Conservation (phyloP, 208 protist genomes). For the Leishmania braziliensis region DNA sequence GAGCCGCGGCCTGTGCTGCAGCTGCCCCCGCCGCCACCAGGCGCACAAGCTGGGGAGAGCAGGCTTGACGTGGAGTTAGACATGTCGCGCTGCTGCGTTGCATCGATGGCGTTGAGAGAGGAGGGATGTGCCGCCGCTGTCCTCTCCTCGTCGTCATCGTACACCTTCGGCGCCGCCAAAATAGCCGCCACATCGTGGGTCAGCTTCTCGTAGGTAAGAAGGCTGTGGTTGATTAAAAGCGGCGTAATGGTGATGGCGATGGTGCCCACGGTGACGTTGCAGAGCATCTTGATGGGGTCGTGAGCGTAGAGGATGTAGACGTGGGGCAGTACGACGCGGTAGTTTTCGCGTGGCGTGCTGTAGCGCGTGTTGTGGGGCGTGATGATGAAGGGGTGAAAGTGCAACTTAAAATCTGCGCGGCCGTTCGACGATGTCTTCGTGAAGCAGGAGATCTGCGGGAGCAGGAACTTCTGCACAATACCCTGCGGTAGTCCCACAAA, state of each 20-base stretch:
- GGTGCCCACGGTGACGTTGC: conserved; percentile 63
- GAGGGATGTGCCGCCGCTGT: neutral
- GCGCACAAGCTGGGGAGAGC: neutral
- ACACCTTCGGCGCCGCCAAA: conserved; percentile 26
- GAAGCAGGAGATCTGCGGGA: conserved; percentile 70
- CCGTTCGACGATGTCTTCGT: conserved; percentile 68
- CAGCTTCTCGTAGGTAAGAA: conserved; percentile 69
- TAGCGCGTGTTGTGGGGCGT: conserved; percentile 38
- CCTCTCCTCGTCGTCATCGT: conserved; percentile 6
- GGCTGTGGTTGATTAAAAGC: conserved; percentile 76
- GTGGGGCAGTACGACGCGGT: conserved; percentile 67
- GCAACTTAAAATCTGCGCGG: conserved; percentile 59
- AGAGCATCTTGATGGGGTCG: conserved; percentile 59
- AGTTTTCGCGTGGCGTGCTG: conserved; percentile 35
- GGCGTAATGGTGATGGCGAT: conserved; percentile 81
- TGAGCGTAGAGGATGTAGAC: conserved; percentile 73
- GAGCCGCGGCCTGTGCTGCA: neutral
- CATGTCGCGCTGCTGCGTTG: conserved; percentile 1
- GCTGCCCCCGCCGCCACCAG: neutral
- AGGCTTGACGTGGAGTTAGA: neutral
- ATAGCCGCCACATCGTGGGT: conserved; percentile 41
- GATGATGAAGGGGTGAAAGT: conserved; percentile 79
- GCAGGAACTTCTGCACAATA: conserved; percentile 47
- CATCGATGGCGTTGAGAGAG: neutral
- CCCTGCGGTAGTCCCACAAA: conserved; percentile 60